These are phyloP conservation scores for Wickerhamomyces silvicola DNA, from an alignment of 805 yeast genomes.

Conservation along the genomic window DNA sequence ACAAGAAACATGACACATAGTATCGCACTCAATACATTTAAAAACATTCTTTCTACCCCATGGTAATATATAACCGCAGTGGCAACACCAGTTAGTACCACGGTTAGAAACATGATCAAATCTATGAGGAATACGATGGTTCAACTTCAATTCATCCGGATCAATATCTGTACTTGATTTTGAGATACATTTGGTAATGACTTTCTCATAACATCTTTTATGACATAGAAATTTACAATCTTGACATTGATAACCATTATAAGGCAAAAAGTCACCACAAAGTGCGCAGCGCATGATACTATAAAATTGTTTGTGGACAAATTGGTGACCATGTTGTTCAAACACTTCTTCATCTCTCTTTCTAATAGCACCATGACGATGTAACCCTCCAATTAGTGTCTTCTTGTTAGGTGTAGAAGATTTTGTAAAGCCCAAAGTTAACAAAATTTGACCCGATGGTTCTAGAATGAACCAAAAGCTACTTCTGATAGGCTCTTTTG, in stretches of 20 bases:
- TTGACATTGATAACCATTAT: slow-evolving; percentile 82
- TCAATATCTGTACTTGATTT: slow-evolving; percentile 65
- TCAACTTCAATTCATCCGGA: slow-evolving; percentile 72
- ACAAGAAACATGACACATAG: slow-evolving; percentile 90
- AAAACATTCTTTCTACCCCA: slow-evolving; percentile 91
- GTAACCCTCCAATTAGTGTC: slow-evolving; percentile 53
- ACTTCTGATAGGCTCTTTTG: slow-evolving; percentile 35
- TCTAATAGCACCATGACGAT: slow-evolving; percentile 97
- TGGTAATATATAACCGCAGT: slow-evolving; percentile 94
- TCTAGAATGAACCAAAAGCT: slow-evolving; percentile 88
- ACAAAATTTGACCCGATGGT: slow-evolving; percentile 85
- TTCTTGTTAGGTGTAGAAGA: slow-evolving; percentile 43
- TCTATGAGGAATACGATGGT: slow-evolving; percentile 95
- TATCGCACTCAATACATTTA: slow-evolving; percentile 89
- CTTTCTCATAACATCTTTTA: slow-evolving; percentile 72
- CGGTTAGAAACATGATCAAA: slow-evolving; percentile 88
- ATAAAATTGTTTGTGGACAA: slow-evolving; percentile 91
- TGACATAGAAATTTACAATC: slow-evolving; percentile 79
- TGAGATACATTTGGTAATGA: slow-evolving; percentile 78
- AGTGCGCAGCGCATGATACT: slow-evolving; percentile 96
- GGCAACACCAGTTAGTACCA: slow-evolving; percentile 99
- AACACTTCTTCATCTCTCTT: slow-evolving; percentile 83
- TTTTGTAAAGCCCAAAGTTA: slow-evolving; percentile 76
- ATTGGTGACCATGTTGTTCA: slow-evolving; percentile 96
- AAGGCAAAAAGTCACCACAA: slow-evolving; percentile 90